Evolutionary conservation across 208 protist genomes (phyloP), one percentile per base, ranked within the genome.

Genomic region (Tritrichomonas musculus): DNA sequence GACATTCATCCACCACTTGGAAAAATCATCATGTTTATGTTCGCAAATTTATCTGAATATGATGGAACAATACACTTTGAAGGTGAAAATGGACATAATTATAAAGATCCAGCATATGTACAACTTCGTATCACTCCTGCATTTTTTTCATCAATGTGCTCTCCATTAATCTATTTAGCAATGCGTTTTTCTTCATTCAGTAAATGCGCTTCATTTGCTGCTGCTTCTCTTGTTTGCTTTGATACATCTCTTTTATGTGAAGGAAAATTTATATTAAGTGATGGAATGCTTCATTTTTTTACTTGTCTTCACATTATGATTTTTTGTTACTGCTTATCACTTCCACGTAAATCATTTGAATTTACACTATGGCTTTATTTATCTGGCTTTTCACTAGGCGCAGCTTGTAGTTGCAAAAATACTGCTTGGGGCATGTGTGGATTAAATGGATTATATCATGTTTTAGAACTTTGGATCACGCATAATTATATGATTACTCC

Each of bases 1-100:
- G 77, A 88, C 57, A 88, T 88, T 60, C 77, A 88, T 50, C 77
- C 77, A 33, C 77, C 77, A 1, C 77, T 88, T 39, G 77, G 77
- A 39, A 88, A 88, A 57, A 33, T 88, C 14, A 88, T 88, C 17
- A 88, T 88, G 77, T 88, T 57, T 50, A 39, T 44, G 47, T n/a
- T 88, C 11, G 44, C 77, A 33, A 88, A 88, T 88, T 47, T 88
- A 39, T 53, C 77, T 60, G 77, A 88, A 49, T 88, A 88, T 39
- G 4, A 44, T 39, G 77, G 41, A 13, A 27, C 53, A 0, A 88
- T 88, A 39, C n/a, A 88, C 20, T 88, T 88, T 30, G 73, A 39
- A 27, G 41, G 41, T 1, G 73, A 82, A 47, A 53, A 53, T 17
- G 47, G 47, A 5, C 41, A 39, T 39, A 14, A 13, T 1, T 88